Base-by-base conservation (phyloP, 192 early-diverging fungal species). In the Rhizoclosmatium globosum region DNA sequence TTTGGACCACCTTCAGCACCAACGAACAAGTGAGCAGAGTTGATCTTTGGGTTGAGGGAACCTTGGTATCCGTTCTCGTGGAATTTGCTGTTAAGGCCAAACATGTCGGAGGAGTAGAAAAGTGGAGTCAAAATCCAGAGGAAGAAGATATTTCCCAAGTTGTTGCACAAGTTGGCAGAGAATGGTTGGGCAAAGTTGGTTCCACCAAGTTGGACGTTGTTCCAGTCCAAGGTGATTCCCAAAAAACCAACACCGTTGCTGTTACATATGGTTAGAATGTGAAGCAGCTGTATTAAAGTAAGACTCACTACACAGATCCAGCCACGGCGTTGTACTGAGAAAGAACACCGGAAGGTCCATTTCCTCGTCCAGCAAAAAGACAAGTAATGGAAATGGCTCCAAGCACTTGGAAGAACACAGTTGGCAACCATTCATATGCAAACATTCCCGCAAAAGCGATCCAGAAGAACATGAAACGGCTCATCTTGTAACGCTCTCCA, bases 361-460 rank as follows among this genome's bases (percentile, higher is more conserved):
- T 64, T 19, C 62, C 62, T 13, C 62, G 62, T 3, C 62, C 62
- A 21, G 71, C 47, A 41, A 73, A 15, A 60, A 31, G 48, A 59
- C 81, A 82, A 15, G 80, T 39, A 43, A 82, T 6, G 4, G 81
- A 79, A 50, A 82, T 61, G 53, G 61, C 70, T 47, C 46, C 58
- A 2, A 82, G 45, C 57, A 82, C 50, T 79, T n/a, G n/a, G n/a
- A n/a, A n/a, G n/a, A n/a, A n/a, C n/a, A n/a, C 44, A 65, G 21
- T 72, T 81, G 19, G 69, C 15, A 60, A 47, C 31, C 68, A 80
- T 80, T 4, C 46, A 64, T 0, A 59, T 39, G 47, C 44, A 44
- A 17, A 78, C 70, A 42, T 81, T 64, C 81, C 81, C 80, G 64
- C 80, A 82, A 68, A n/a, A n/a, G n/a, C n/a, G n/a, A n/a, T n/a